phyloP scores from a whole-genome alignment of 164 flowering plant genomes.

The Vitis labrusca region DNA sequence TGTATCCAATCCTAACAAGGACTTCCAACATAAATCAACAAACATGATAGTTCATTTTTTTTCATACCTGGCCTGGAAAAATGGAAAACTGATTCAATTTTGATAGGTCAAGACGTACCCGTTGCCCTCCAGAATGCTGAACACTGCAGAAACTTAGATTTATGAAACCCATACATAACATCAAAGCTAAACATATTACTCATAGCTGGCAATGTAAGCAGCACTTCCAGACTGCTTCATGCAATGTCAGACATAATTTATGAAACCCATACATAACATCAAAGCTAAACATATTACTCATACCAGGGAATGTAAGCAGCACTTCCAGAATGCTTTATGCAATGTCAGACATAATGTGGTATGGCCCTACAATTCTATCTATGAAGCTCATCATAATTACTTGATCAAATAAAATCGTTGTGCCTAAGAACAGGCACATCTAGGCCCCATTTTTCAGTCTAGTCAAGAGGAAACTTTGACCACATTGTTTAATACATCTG shows the following conservation, averaged over 20 bases:
- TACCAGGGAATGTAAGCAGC: not conserved
- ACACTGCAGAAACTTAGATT: constrained; percentile 44
- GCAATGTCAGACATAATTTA: not conserved
- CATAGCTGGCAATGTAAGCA: not conserved
- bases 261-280: not conserved
- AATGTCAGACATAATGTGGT: not conserved
- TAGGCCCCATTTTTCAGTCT: no score
- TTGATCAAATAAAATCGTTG: no score
- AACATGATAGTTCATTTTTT: not conserved
- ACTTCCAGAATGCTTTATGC: not conserved
- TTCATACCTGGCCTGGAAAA: constrained; percentile 94
- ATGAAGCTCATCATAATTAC: no score
- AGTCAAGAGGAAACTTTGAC: no score
- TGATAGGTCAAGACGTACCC: constrained; percentile 84
- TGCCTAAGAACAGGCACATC: no score
- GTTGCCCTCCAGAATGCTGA: constrained; percentile 94
- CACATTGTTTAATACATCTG: no score
- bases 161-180: constrained; percentile 2
- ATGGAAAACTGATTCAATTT: constrained; percentile 69
- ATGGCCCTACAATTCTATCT: not conserved
- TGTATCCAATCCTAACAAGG: not conserved
- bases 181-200: not conserved
- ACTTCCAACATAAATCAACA: not conserved
- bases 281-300: not conserved
- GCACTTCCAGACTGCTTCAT: not conserved